phyloP scores from a whole-genome alignment of 352 stramenopile genomes.

The Peronosclerospora sorghi region DNA sequence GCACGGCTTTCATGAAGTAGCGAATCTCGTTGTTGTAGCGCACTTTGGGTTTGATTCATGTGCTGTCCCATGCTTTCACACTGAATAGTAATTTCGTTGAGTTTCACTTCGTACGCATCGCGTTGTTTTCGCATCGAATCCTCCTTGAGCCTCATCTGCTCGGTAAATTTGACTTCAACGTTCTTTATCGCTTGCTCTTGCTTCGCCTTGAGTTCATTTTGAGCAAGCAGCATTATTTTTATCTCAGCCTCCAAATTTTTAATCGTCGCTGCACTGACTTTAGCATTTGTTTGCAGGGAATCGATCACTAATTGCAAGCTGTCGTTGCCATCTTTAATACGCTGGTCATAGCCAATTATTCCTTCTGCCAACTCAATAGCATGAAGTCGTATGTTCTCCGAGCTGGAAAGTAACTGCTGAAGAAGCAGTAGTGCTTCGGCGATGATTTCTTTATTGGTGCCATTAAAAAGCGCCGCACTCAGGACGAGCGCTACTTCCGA shows the following conservation, averaged over 20 bases:
- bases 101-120: slow-evolving; percentile 53
- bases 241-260: slow-evolving; percentile 50
- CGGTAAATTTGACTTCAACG: slow-evolving; percentile 41
- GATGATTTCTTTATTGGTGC: slow-evolving; percentile 52
- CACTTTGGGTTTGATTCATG: slow-evolving; percentile 64
- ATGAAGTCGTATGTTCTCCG: slow-evolving; percentile 50
- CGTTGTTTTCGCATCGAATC: slow-evolving; percentile 38
- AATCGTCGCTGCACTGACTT: slow-evolving; percentile 31
- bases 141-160: slow-evolving; percentile 64
- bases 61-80: slow-evolving; percentile 61
- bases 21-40: slow-evolving; percentile 56
- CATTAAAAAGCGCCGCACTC: slow-evolving; percentile 46
- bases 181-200: slow-evolving; percentile 60
- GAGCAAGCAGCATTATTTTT: slow-evolving; percentile 39
- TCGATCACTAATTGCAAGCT: slow-evolving; percentile 43
- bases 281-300: slow-evolving; percentile 35
- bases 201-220: slow-evolving; percentile 42
- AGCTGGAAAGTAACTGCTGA: slow-evolving; percentile 31
- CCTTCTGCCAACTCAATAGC: slow-evolving; percentile 52
- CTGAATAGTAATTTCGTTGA: slow-evolving; percentile 47
- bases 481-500: slow-evolving; percentile 56
- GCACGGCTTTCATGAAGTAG: slow-evolving; percentile 52
- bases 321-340: slow-evolving; percentile 38
- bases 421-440: slow-evolving; percentile 53
- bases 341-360: slow-evolving; percentile 43